Evolutionary conservation across 2,329 filamentous ascomycete genomes (phyloP), one percentile per base, ranked within the genome.

Genomic region (Orbilia javanica): DNA sequence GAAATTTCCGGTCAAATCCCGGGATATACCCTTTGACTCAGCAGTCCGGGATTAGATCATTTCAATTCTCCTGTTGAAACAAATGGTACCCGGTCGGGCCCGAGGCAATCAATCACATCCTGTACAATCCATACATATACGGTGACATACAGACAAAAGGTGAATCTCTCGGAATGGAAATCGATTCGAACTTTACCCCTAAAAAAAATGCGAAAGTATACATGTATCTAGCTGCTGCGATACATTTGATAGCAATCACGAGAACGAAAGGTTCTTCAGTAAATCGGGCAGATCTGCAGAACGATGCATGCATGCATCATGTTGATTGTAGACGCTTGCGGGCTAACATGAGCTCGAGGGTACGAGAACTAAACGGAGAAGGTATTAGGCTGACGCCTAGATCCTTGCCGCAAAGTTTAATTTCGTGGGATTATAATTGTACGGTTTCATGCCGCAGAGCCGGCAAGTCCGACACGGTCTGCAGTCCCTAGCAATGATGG

Each of bases 191-290:
- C 4, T 6, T 31, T 39, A 13, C 36, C 50, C 1, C n/a, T 2
- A 3, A 18, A 53, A 27, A n/a, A 1, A 3, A 31, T 29, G 50
- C 27, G 7, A 10, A 53, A 7, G 25, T 15, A 15, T 15, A 50
- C 4, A 8, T 27, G 15, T 31, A 18, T 53, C 20, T 53, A 53
- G 50, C 50, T 53, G 4, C 50, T 53, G 50, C 50, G 50, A 53
- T 50, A 50, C 18, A 44, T 18, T 44, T 27, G 11, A 25, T 50
- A 50, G 46, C 46, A 27, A 50, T 50, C 46, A 50, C 46, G 46
- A 25, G 46, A 20, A 44, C 46, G 46, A 27, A n/a, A 50, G 46
- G 3, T 50, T 50, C 13, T 1, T 50, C 3, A 22, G 6, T 3
- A 27, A 50, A 1, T 50, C 22, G 20, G 15, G 20, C 18, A 46